A percentile compares a stretch with the other conserved stretches of the same genome.
Evolutionary conservation across 441 rosid species (phyloP).

Genomic region (Capsella rubella): DNA sequence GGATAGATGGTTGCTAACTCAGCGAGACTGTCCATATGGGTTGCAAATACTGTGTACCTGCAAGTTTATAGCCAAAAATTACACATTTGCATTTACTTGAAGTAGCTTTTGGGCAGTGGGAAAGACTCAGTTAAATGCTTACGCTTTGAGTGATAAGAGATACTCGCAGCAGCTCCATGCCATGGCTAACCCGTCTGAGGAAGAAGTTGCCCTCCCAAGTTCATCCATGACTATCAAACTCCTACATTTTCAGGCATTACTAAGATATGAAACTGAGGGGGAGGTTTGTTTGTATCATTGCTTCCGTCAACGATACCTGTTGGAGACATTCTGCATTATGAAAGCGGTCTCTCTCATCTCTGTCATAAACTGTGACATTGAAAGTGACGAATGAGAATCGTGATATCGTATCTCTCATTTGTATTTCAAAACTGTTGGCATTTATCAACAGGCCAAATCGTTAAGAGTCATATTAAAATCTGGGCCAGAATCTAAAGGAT

Average conservation of each 20-base stretch:
- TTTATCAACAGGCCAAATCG: constrained; percentile 30
- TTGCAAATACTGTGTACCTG: constrained; percentile 94
- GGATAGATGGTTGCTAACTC: constrained; percentile 92
- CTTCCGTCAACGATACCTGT: constrained; percentile 54
- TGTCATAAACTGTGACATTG: constrained; percentile 86
- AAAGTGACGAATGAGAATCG: constrained; percentile 24
- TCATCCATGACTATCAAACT: constrained; percentile 94
- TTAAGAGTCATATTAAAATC: neutral
- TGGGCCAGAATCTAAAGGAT: constrained; percentile 36
- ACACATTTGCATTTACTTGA: constrained; percentile 21
- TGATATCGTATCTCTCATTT: constrained; percentile 19
- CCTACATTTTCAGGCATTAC: constrained; percentile 51
- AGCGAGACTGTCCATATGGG: constrained; percentile 91
- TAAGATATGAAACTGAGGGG: constrained; percentile 9
- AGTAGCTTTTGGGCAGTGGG: neutral
- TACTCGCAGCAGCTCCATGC: constrained; percentile 99
- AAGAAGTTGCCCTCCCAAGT: constrained; percentile 99
- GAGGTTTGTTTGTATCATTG: constrained; percentile 14
- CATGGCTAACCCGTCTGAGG: constrained; percentile 92
- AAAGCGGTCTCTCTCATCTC: constrained; percentile 99
- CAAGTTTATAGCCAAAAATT: constrained; percentile 27
- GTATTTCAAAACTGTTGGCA: neutral
- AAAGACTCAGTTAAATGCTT: constrained; percentile 42
- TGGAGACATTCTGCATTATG: constrained; percentile 90
- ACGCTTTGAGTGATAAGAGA: constrained; percentile 84